Percentiles rank a stretch among this genome's conserved stretches.
These are phyloP conservation scores for Filosporella fistucella DNA, from an alignment of 495 filamentous ascomycete genomes.

Conservation along the genomic window DNA sequence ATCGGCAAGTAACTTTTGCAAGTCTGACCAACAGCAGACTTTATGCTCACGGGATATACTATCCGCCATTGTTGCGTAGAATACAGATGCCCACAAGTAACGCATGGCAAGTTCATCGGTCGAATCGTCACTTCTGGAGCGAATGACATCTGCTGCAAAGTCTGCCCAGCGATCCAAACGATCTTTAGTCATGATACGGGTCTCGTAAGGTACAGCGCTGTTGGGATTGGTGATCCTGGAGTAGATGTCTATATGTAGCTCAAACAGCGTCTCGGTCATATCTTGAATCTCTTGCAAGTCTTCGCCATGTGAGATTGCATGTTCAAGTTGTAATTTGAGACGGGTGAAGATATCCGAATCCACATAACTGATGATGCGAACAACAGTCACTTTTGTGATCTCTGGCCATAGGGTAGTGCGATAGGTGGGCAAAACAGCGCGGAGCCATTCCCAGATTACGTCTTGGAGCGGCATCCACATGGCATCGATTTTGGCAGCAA, in stretches of 20 bases:
- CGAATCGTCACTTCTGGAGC: slow-evolving; percentile 28
- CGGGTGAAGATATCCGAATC: slow-evolving; percentile 65
- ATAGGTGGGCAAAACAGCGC: slow-evolving; percentile 58
- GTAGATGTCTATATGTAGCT: slow-evolving; percentile 86
- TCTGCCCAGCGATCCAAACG: slow-evolving; percentile 71
- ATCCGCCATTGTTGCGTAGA: slow-evolving; percentile 65
- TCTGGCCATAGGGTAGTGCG: slow-evolving; percentile 64
- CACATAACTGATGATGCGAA: slow-evolving; percentile 60
- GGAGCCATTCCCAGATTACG: slow-evolving; percentile 60
- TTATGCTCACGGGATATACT: slow-evolving; percentile 70
- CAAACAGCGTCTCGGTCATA: slow-evolving; percentile 76
- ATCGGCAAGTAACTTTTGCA: slow-evolving; percentile 41
- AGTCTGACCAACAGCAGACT: slow-evolving; percentile 70
- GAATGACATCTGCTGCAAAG: slow-evolving; percentile 60
- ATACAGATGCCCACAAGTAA: slow-evolving; percentile 83
- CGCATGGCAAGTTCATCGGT: slow-evolving; percentile 48
- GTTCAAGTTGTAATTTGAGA: slow-evolving; percentile 39
- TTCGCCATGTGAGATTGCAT: slow-evolving; percentile 1
- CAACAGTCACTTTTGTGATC: slow-evolving; percentile 61
- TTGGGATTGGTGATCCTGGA: slow-evolving; percentile 70
- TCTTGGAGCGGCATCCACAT: slow-evolving; percentile 58
- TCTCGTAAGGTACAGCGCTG: slow-evolving; percentile 58
- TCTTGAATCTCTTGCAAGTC: slow-evolving; percentile 28
- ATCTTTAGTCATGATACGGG: slow-evolving; percentile 57
- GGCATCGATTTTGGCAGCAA: slow-evolving; percentile 48